Base-by-base conservation (phyloP, 202 grass and related monocot genomes). In the Schoenoplectus tabernaemontani region DNA sequence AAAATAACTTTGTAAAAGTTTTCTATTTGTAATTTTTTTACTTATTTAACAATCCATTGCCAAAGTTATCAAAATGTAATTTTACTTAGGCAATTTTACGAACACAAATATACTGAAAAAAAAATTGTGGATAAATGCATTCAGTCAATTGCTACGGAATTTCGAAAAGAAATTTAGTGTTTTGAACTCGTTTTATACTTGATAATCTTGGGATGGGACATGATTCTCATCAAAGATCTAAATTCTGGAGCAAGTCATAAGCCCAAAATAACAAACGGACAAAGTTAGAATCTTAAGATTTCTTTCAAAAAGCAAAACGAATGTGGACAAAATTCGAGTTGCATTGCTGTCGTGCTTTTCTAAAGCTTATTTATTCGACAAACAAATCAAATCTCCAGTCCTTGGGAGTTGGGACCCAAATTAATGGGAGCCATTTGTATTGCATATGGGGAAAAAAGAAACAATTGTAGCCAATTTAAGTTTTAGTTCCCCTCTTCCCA, bases 251-350 rank as follows among this genome's bases (percentile, higher is more conserved):
- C 16, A 19, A 65, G 17, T 65, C 19, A 3, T 65, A 38, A 65
- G 36, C 63, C 5, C 63, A 66, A 66, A 20, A 65, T 9, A 19
- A 38, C 9, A 38, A 65, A 38, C 37, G 33, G 16, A 39, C 63
- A 41, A 42, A 61, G 64, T 22, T 42, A 67, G n/a, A 67, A 67
- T 67, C 64, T 67, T 36, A 36, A 66, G n/a, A 67, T 9, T 67
- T 41, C 37, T 67, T 66, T 66, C 7, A 39, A 67, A 67, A 67
- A 42, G n/a, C 64, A 67, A 41, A 67, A 20, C 34, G 64, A n/a
- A 16, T 37, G 16, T 17, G 28, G 12, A 63, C 26, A 34, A 64
- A 64, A 39, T 38, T 34, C 5, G 15, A 39, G 2, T 65, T 39
- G 13, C 17, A 17, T 66, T 38, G 63, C 34, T 66, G 12, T 66